Percentiles rank a stretch among this genome's conserved stretches.
Conservation (phyloP, 306 rosid species). For the Hippophae rhamnoides region DNA sequence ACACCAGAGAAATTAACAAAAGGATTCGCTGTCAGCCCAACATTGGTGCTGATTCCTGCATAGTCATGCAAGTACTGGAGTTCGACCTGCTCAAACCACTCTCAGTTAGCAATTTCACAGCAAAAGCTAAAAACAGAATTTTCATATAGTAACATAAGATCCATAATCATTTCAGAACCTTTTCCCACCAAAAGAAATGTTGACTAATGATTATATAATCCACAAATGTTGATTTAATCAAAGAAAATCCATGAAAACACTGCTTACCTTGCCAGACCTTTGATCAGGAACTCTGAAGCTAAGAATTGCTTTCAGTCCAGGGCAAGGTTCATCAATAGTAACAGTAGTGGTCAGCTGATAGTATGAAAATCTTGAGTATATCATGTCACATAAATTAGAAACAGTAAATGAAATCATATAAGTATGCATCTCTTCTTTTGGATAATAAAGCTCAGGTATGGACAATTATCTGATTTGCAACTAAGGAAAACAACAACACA, state of each 20-base stretch:
- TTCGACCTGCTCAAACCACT: constrained; percentile 49
- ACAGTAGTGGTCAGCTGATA: constrained; percentile 60
- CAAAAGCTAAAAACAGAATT: constrained; percentile 3
- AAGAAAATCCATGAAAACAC: not conserved
- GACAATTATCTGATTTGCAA: too few relatives aligned
- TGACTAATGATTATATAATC: not conserved
- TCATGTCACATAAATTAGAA: not conserved
- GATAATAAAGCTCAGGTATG: too few relatives aligned
- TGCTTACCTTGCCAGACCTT: constrained; percentile 82
- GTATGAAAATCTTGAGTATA: constrained; percentile 11
- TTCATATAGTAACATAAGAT: not conserved
- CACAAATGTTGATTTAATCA: not conserved
- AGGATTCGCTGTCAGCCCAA: constrained; percentile 85
- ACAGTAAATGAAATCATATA: too few relatives aligned
- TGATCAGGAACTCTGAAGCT: constrained; percentile 81
- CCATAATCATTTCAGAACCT: not conserved
- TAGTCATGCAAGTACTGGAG: constrained; percentile 73
- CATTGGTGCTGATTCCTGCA: constrained; percentile 65
- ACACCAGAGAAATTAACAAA: constrained; percentile 72
- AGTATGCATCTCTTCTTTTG: too few relatives aligned
- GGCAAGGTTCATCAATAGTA: constrained; percentile 64
- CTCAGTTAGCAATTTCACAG: constrained; percentile 7
- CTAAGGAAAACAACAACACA: too few relatives aligned
- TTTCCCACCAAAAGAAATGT: not conserved
- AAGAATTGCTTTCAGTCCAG: constrained; percentile 71